These are phyloP conservation scores for Lolium multiflorum DNA, from an alignment of 176 grass and related monocot species.

Conservation along the genomic window DNA sequence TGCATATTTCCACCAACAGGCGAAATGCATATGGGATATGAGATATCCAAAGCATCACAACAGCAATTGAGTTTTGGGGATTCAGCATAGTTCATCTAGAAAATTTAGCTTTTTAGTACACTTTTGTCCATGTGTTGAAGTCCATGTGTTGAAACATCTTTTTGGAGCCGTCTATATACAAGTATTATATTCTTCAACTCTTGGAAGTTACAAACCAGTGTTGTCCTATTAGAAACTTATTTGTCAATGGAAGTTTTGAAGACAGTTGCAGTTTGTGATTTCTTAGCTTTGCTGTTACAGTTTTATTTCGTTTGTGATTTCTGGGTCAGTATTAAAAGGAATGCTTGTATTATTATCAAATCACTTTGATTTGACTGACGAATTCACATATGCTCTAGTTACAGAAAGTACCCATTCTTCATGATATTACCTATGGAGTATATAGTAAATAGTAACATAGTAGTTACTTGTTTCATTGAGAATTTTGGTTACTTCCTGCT, in stretches of 20 bases:
- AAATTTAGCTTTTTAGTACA: slow-evolving; percentile 30
- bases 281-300: slow-evolving; percentile 12
- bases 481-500: not conserved
- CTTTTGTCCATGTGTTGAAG: slow-evolving; percentile 7
- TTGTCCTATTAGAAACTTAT: slow-evolving; percentile 7
- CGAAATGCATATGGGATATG: slow-evolving; percentile 67
- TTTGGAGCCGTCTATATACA: not conserved
- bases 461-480: not conserved
- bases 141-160: not conserved
- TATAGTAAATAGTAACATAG: no score
- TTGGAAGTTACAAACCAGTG: not conserved
- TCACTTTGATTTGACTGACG: not conserved
- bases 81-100: slow-evolving; percentile 22
- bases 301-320: slow-evolving; percentile 11
- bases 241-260: slow-evolving; percentile 22
- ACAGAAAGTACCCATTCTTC: not conserved
- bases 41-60: slow-evolving; percentile 57
- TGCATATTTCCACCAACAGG: slow-evolving; percentile 60
- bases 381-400: not conserved
- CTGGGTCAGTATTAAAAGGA: slow-evolving; percentile 11
- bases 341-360: not conserved
- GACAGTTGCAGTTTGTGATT: not conserved
- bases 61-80: slow-evolving; percentile 52
- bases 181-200: not conserved
- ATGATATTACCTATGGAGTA: no score